Conservation (phyloP, 495 filamentous ascomycete species). For the Penicillium coprophilum region DNA sequence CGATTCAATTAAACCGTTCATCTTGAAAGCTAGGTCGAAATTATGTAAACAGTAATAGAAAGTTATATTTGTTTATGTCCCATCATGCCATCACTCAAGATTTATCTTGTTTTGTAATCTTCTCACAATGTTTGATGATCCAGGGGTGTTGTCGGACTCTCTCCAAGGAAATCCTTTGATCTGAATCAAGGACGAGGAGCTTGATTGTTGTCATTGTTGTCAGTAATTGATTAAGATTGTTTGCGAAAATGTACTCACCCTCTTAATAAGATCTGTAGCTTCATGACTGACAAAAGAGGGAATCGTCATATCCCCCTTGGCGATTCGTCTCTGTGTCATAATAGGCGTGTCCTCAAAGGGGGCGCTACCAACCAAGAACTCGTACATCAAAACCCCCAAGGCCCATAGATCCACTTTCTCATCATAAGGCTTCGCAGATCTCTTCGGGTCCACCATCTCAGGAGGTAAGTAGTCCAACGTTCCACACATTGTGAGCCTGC, state of each 20-base stretch:
- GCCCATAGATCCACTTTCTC: not conserved
- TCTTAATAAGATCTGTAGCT: not conserved
- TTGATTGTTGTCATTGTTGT: not conserved
- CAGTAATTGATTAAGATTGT: not conserved
- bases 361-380: not conserved
- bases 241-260: not conserved
- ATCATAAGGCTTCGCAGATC: not conserved
- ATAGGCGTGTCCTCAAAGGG: not conserved
- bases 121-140: not conserved
- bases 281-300: not conserved
- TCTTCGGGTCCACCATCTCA: not conserved
- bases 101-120: not conserved
- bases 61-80: too few relatives aligned
- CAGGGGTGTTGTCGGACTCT: not conserved
- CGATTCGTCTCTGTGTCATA: not conserved
- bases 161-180: not conserved
- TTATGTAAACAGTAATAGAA: too few relatives aligned
- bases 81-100: not conserved
- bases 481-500: not conserved
- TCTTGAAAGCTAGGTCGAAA: too few relatives aligned
- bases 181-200: not conserved
- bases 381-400: not conserved
- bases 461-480: not conserved
- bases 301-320: not conserved
- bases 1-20: too few relatives aligned